Evolutionary conservation across 139 green algal genomes (phyloP), one percentile per base, ranked within the genome.

Genomic region (Coelastrella sp.): DNA sequence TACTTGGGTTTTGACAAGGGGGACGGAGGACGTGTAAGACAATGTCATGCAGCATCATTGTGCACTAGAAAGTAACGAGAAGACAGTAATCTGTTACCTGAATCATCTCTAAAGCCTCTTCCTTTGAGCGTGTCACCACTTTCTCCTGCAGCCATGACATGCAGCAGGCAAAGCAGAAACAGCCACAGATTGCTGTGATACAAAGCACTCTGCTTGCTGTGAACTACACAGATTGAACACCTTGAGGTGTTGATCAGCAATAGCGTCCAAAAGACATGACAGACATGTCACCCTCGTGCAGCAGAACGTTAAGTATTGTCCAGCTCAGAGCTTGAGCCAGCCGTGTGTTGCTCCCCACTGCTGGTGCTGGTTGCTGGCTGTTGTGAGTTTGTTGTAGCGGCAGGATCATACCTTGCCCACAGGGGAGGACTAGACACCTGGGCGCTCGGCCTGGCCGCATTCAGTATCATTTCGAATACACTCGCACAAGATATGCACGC

Each of bases 81-180:
- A 23, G 11, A 57, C 11, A 57, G 45, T 57, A 9, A 57, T 13
- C n/a, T n/a, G n/a, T 9, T 57, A 85, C 79, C 87, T 96, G 4
- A 27, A 98, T 95, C 91, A 94, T 95, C 5, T 68, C 45, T 43
- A 96, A 86, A n/a, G 95, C 95, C 87, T 98, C 95, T 72, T 98
- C 93, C 72, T 89, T 71, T 21, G 81, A 93, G 35, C 94, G 88
- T 1, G 93, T 98, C 21, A 98, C 82, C 0, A 84, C 76, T 2
- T 81, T 68, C 85, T 98, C 93, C 89, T 92, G 89, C 41, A 84
- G 6, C 19, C 30, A 68, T 19, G 45, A 81, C 2, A 32, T 57
- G 1, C 50, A 81, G 8, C 25, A 66, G 11, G 21, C 2, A 40
- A 19, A 83, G 11, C 59, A 59, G 0, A 30, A 67, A 0, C 3